These are phyloP conservation scores for Crithidia sp. DNA, from an alignment of 208 protist genomes.

Conservation along the genomic window DNA sequence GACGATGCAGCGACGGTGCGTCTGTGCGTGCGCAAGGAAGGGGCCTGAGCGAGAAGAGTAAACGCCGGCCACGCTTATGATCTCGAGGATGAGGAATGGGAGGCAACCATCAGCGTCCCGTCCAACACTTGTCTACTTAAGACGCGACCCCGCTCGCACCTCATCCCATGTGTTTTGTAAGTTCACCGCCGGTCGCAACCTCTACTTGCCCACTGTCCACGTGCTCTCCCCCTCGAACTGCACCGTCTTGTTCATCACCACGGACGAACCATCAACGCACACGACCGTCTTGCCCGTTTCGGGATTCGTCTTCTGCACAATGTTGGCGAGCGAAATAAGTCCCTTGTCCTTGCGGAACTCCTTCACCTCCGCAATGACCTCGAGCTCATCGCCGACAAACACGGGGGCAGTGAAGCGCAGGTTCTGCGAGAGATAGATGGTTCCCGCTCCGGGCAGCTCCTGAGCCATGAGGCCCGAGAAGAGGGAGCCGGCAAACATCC, in stretches of 20 bases:
- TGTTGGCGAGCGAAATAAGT: conserved; percentile 69
- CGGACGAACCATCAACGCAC: conserved; percentile 75
- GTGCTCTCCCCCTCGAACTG: conserved; percentile 83
- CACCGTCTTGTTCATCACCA: conserved; percentile 85
- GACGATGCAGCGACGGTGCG: no score
- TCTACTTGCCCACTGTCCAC: conserved; percentile 56
- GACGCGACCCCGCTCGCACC: no score
- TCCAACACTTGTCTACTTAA: no score
- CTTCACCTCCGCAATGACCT: conserved; percentile 60
- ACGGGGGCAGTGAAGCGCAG: conserved; percentile 78
- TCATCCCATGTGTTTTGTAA: no score
- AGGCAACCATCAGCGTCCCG: no score
- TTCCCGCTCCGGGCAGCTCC: conserved; percentile 79
- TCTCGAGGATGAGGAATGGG: no score
- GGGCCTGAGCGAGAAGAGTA: no score
- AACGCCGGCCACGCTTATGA: no score
- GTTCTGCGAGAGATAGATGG: conserved; percentile 87
- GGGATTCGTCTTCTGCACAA: conserved; percentile 55
- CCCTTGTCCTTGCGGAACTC: conserved; percentile 74
- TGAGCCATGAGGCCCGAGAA: conserved; percentile 84
- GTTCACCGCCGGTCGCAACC: not conserved
- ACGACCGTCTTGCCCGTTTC: conserved; percentile 51
- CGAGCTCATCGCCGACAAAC: conserved; percentile 79
- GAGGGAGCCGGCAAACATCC: conserved; percentile 80
- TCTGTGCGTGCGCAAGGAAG: no score